Evolutionary conservation across 2,329 filamentous ascomycete genomes (phyloP).

Genomic region (Coleophoma crateriformis): DNA sequence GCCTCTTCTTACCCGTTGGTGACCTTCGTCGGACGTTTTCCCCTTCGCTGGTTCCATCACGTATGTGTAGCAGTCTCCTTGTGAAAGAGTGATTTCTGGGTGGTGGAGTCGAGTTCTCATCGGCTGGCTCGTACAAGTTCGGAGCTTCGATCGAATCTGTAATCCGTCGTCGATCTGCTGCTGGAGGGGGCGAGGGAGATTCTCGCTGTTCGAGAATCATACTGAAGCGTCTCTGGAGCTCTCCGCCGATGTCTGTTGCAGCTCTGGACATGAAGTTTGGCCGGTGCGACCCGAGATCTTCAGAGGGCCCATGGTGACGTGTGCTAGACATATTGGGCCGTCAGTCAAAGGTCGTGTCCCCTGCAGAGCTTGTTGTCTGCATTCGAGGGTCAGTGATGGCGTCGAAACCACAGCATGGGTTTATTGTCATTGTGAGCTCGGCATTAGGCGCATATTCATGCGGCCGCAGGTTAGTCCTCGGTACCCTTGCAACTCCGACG

Average conservation of each 20-base stretch:
- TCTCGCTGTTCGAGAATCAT: conserved; percentile 7
- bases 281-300: conserved; percentile 15
- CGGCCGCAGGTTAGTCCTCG: too few relatives aligned
- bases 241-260: conserved; percentile 36
- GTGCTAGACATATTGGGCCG: neutral
- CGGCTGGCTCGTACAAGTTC: conserved; percentile 21
- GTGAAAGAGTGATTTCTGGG: conserved; percentile 18
- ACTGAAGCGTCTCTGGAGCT: conserved; percentile 33
- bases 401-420: too few relatives aligned
- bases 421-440: too few relatives aligned
- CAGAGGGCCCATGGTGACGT: neutral
- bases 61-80: conserved; percentile 14
- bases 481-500: too few relatives aligned
- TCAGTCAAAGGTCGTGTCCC: neutral
- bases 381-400: too few relatives aligned
- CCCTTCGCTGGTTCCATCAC: conserved; percentile 6
- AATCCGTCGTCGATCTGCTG: neutral
- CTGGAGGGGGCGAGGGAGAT: neutral
- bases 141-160: neutral
- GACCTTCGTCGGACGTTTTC: conserved; percentile 6
- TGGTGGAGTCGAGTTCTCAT: conserved; percentile 16
- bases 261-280: conserved; percentile 38
- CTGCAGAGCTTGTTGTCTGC: neutral
- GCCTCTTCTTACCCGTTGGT: conserved; percentile 6
- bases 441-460: too few relatives aligned